Percentiles rank a stretch among this genome's conserved stretches.
phyloP scores from a whole-genome alignment of 2,329 filamentous ascomycete species.

The Cytospora paraplurivora region DNA sequence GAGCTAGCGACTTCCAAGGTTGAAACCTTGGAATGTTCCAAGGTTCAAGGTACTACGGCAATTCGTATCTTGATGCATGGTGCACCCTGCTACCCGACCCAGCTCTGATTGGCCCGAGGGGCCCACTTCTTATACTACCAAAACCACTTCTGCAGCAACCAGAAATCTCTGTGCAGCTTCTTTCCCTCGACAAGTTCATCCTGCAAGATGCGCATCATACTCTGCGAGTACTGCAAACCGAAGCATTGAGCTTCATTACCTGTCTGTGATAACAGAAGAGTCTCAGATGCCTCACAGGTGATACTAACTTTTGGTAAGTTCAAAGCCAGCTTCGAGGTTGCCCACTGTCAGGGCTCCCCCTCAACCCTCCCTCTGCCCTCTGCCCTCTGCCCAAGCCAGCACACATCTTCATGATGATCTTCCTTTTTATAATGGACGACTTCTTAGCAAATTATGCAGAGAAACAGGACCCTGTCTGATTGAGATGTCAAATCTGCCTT shows the following conservation, averaged over 20 bases:
- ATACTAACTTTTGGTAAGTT: background rate
- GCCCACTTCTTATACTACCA: background rate
- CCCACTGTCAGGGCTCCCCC: background rate
- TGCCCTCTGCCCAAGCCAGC: background rate
- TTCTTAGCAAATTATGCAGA: slow-evolving; percentile 27
- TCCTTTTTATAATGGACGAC: slow-evolving; percentile 28
- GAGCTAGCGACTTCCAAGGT: background rate
- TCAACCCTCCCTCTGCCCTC: background rate
- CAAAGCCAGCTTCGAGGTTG: background rate
- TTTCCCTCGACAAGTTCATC: background rate
- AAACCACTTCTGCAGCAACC: background rate
- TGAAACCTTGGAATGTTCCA: background rate
- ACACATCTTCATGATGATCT: slow-evolving; percentile 22
- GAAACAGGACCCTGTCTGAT: slow-evolving; percentile 25
- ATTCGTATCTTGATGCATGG: background rate
- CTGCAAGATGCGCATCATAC: background rate
- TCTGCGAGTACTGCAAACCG: background rate
- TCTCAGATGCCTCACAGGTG: background rate
- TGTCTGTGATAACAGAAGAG: too few relatives aligned
- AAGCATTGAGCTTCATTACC: background rate
- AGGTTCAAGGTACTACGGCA: background rate
- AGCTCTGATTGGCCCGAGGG: background rate
- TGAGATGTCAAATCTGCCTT: slow-evolving; percentile 1
- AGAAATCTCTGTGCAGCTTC: background rate
- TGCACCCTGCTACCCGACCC: background rate